These are phyloP conservation scores for Fereydounia khargensis DNA, from an alignment of 1,284 basidiomycete species.

Conservation along the genomic window DNA sequence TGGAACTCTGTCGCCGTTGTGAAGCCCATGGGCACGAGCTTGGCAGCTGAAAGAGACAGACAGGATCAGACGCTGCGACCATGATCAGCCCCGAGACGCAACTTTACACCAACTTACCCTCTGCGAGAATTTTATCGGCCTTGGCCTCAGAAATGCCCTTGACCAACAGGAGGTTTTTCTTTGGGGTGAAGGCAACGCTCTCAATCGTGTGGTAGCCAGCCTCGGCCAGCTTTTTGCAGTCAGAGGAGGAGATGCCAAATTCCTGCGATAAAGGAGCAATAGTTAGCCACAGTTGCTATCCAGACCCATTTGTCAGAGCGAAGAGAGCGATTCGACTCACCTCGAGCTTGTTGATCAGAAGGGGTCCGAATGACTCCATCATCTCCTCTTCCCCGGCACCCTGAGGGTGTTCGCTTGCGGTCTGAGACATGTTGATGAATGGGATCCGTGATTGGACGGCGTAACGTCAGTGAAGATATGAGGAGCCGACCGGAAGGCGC, in stretches of 20 bases:
- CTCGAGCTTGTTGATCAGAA: constrained; percentile 48
- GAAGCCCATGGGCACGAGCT: constrained; percentile 95
- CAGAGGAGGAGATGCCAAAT: constrained; percentile 82
- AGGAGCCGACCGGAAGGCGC: no score
- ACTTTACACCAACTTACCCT: constrained; percentile 65
- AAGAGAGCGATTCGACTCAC: constrained; percentile 7
- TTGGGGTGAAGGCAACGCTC: constrained; percentile 93
- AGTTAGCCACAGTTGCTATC: no score
- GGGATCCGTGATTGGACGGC: no score
- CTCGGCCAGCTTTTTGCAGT: constrained; percentile 93
- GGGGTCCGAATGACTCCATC: constrained; percentile 40
- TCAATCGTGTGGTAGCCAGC: constrained; percentile 92
- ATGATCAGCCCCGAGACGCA: not conserved
- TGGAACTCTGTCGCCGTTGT: constrained; percentile 96
- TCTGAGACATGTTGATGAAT: constrained; percentile 2
- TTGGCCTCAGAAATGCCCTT: constrained; percentile 98
- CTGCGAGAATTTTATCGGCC: constrained; percentile 90
- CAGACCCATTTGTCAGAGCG: no score
- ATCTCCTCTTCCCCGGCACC: constrained; percentile 21
- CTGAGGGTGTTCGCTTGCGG: not conserved
- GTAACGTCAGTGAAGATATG: no score
- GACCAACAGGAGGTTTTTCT: constrained; percentile 84
- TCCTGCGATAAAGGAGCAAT: constrained; percentile 62
- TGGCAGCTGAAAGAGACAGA: constrained; percentile 68
- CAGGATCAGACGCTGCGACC: not conserved